Evolutionary conservation across 108 stramenopile genomes (phyloP), one percentile per base, ranked within the genome.

Genomic region (Conticribra weissflogii): DNA sequence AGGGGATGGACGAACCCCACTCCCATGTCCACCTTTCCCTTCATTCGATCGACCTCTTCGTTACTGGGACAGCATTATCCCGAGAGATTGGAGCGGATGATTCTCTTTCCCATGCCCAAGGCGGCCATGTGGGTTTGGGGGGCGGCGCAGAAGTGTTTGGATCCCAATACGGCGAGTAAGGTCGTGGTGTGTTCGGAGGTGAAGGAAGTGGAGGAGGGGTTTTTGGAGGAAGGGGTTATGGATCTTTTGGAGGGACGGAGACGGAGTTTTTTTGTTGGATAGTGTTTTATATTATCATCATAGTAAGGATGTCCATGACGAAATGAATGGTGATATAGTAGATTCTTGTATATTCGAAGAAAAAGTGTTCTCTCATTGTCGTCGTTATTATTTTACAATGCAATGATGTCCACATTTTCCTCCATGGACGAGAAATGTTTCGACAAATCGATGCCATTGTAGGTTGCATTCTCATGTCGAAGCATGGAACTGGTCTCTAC

Each of bases 1-100:
- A 47, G 63, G 36, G 88, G 88, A n/a, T 93, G 92, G 92, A 66
- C 82, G 16, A 93, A 93, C 66, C 63, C 72, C 1, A 73, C 81
- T 29, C 84, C 83, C 7, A 68, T 76, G 50, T 59, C 61, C 3
- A 59, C 85, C 23, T 63, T 93, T 9, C 87, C 92, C 0, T 90
- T 89, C 50, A 68, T 90, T 51, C 74, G 78, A 56, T 76, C 72
- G 23, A 63, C 76, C 8, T 71, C 62, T 8, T 78, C 76, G 23
- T 48, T 90, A n/a, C 63, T 90, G 17, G 59, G 79, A 2, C 58
- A 81, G 14, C 59, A 84, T 12, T 86, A 86, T 63, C 92, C 92
- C 14, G 89, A 93, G 63, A 80, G 92, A 14, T 54, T 90, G 59
- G 66, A 83, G 27, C 62, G 74, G 24, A 72, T 78, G 17, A 27